These are phyloP conservation scores for Hygrocybe punicea DNA, from an alignment of 768 basidiomycete species.

Conservation along the genomic window DNA sequence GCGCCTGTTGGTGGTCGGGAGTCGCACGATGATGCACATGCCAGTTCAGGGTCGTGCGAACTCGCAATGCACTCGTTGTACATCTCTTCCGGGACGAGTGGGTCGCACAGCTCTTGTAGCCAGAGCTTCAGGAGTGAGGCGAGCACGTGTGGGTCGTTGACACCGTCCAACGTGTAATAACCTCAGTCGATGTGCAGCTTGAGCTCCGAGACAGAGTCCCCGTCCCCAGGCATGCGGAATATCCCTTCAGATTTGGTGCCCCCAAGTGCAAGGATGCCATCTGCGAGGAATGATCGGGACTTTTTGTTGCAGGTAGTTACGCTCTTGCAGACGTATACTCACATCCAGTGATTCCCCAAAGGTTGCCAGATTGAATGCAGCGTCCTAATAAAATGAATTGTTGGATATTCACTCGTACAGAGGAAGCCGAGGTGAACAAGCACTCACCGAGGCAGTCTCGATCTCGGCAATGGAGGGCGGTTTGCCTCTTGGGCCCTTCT, in stretches of 20 bases:
- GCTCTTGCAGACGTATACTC: slow-evolving; percentile 71
- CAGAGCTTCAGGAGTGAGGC: slow-evolving; percentile 90
- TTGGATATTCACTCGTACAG: too few relatives aligned
- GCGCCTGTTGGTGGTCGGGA: slow-evolving; percentile 83
- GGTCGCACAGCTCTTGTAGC: slow-evolving; percentile 88
- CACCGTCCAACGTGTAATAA: slow-evolving; percentile 83
- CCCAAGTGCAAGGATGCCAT: slow-evolving; percentile 85
- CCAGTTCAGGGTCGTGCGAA: slow-evolving; percentile 64
- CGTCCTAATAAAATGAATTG: slow-evolving; percentile 65
- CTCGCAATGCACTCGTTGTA: slow-evolving; percentile 85
- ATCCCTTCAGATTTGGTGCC: slow-evolving; percentile 77
- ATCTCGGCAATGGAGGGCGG: too few relatives aligned
- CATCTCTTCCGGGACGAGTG: slow-evolving; percentile 85
- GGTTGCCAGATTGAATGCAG: slow-evolving; percentile 91
- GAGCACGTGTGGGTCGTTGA: slow-evolving; percentile 87
- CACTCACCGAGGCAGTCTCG: slow-evolving; percentile 74
- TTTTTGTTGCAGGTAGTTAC: slow-evolving; percentile 70
- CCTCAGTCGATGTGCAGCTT: slow-evolving; percentile 89
- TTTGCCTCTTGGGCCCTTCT: too few relatives aligned
- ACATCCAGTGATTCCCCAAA: slow-evolving; percentile 88
- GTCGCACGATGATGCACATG: slow-evolving; percentile 68
- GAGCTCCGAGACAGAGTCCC: slow-evolving; percentile 81
- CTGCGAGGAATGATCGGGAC: slow-evolving; percentile 89
- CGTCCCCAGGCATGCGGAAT: slow-evolving; percentile 87
- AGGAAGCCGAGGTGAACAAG: not conserved